These are phyloP conservation scores for Zalaria obscura DNA, from an alignment of 2,329 filamentous ascomycete genomes.

Conservation along the genomic window DNA sequence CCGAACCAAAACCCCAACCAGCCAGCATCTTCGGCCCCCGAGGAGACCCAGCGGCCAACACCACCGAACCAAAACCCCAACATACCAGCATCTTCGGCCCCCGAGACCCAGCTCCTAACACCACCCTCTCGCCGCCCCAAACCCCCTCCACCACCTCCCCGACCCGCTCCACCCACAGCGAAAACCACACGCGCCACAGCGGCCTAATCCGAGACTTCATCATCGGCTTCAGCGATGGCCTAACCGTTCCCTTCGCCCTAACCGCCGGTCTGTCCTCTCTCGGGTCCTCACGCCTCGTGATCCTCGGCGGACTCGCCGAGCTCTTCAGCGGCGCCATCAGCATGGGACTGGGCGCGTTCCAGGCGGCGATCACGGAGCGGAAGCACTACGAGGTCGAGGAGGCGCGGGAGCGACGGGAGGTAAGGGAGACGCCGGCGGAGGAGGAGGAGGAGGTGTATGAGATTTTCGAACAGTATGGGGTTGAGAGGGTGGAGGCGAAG, in stretches of 20 bases:
- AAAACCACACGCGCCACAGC: slow-evolving; percentile 12
- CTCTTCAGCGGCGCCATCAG: slow-evolving; percentile 62
- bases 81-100: background rate
- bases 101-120: background rate
- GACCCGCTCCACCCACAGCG: slow-evolving; percentile 1
- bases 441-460: slow-evolving; percentile 20
- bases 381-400: slow-evolving; percentile 38
- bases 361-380: slow-evolving; percentile 47
- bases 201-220: slow-evolving; percentile 49
- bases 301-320: slow-evolving; percentile 56
- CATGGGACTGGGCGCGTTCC: slow-evolving; percentile 64
- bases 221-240: slow-evolving; percentile 63
- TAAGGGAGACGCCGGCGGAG: slow-evolving; percentile 24
- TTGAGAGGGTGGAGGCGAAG: slow-evolving; percentile 28
- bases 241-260: slow-evolving; percentile 68
- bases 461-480: slow-evolving; percentile 24
- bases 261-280: slow-evolving; percentile 55
- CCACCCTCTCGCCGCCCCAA: background rate
- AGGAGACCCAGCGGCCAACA: too few relatives aligned
- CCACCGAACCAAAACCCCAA: too few relatives aligned
- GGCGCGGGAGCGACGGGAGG: slow-evolving; percentile 30
- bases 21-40: too few relatives aligned
- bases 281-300: slow-evolving; percentile 18
- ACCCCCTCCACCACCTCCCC: background rate
- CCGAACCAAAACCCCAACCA: too few relatives aligned